Evolutionary conservation across 1,284 basidiomycete genomes (phyloP).

Genomic region (Sporisorium iseilematis-ciliati): DNA sequence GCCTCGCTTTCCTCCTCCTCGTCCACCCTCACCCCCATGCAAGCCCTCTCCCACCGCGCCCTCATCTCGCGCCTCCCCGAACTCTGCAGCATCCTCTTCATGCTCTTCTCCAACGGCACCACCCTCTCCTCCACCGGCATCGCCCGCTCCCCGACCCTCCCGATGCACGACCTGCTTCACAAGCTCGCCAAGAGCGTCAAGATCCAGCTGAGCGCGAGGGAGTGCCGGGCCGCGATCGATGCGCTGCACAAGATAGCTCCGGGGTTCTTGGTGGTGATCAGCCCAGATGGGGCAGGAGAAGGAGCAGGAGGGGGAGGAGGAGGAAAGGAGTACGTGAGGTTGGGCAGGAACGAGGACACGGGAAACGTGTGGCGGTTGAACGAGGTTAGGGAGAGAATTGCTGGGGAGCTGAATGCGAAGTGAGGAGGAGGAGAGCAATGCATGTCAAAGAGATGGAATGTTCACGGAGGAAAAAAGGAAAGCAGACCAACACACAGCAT

Average conservation of each 20-base stretch:
- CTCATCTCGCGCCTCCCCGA: conserved; percentile 53
- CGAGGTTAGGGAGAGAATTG: conserved; percentile 22
- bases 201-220: conserved; percentile 45
- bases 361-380: conserved; percentile 32
- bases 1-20: conserved; percentile 1
- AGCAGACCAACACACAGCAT: neutral
- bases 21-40: conserved; percentile 26
- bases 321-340: conserved; percentile 32
- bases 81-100: conserved; percentile 53
- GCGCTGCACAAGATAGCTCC: conserved; percentile 40
- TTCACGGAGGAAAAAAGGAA: neutral
- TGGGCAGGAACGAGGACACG: conserved; percentile 21
- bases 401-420: conserved; percentile 22
- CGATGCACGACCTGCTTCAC: conserved; percentile 49
- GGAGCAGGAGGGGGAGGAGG: neutral
- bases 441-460: neutral
- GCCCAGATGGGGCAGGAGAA: neutral
- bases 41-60: conserved; percentile 39
- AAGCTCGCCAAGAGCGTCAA: conserved; percentile 45
- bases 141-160: conserved; percentile 29
- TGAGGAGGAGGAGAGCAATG: neutral
- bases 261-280: conserved; percentile 52
- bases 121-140: conserved; percentile 33
- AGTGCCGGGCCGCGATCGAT: conserved; percentile 46
- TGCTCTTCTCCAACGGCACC: conserved; percentile 56